Base-by-base conservation (phyloP, 1,139 yeast genomes). In the Yamadazyma songkhlaensis region DNA sequence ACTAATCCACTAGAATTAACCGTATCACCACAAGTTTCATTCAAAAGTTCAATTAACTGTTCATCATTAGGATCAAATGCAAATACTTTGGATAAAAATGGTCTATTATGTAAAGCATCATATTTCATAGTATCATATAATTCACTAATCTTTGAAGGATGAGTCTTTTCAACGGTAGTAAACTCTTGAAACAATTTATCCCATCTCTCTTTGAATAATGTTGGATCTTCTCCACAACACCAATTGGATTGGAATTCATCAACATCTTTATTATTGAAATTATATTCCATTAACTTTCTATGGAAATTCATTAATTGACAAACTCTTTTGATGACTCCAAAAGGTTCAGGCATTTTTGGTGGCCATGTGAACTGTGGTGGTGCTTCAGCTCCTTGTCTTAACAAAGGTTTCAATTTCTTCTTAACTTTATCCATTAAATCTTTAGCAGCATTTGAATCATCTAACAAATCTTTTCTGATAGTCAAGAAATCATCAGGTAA, bases 321-420 rank as follows among this genome's bases (percentile, higher is more conserved):
- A 24, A 94, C 98, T 45, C 97, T 72, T 53, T 87, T 85, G 50
- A 94, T 84, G 9, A 94, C 98, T 36, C 83, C 79, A 59, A 88
- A 90, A 1, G 99, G 99, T 57, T 92, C 95, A 0, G 98, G 98
- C 85, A 92, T 89, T 54, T 89, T 88, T 11, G 94, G 88, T 2
- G 99, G 98, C 99, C 99, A 94, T 0, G 98, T 87, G 60, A 94
- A 94, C 55, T 92, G 97, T 1, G 95, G 89, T n/a, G 98, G 98
- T 0, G 97, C 97, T 52, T 89, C 96, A 41, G 90, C 87, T 2
- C 98, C 98, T 60, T 90, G 92, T 60, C 99, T 79, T 38, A 94
- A 68, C 54, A 94, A 70, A 0, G 97, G 97, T 60, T 94, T 94
- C 55, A 94, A 72, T 68, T 90, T 89, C 78, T 92, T 94, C 62